Evolutionary conservation across 345 rosid genomes (phyloP), one percentile per base, ranked within the genome.

Genomic region (Lepidium didymum): DNA sequence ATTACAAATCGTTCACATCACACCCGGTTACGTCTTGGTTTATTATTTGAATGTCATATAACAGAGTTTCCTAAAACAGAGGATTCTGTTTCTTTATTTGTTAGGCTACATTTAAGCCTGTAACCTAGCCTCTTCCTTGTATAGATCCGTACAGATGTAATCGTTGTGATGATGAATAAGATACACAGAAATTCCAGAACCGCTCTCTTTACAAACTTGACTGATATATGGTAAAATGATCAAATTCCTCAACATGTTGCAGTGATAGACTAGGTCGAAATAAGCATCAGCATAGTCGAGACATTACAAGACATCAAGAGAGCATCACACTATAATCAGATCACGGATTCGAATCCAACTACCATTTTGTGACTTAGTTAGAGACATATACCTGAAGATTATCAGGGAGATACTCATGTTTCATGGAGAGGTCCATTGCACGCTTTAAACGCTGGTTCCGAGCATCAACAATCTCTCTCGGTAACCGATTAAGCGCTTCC

Each of bases 371-470:
- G 6, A 7, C 10, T 36, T 25, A 37, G 37, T 7, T 5, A 0
- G 8, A 43, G 16, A 67, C 16, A 53, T 13, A 51, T 65, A 90
- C 95, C 91, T 85, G 92, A 33, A 91, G 84, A 44, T 88, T 52
- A 51, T 73, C 75, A 2, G 91, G 78, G 34, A 91, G 95, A 73
- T 85, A 86, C 75, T 85, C 78, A 69, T 91, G 95, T 80, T 91
- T 91, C 95, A 88, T 81, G 52, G 97, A 91, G 63, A 91, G 92
- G 71, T 91, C 95, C 81, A 88, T 82, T 33, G 97, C 95, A 44
- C 95, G 97, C 84, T 86, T 88, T 58, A 91, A 78, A 1, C 92
- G 97, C 82, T 91, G 92, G 75, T 82, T 52, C 5, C 95, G 89
- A 4, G 95, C 95, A 69, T 91, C 91, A 33, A 91, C 82, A 19